phyloP scores from a whole-genome alignment of 495 filamentous ascomycete species.

The Astrothelium subdiscretum region DNA sequence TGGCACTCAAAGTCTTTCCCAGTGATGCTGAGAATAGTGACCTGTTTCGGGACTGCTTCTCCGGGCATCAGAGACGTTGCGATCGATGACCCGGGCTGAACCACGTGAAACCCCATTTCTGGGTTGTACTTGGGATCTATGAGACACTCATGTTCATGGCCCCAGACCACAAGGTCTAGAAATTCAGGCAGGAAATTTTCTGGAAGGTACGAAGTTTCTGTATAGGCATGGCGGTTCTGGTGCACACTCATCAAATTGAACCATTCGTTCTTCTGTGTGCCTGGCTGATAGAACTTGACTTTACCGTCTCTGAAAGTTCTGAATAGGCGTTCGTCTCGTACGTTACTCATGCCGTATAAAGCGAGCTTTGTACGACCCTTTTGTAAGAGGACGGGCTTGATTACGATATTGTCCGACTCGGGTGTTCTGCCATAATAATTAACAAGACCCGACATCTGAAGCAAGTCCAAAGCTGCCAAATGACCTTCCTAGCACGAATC shows the following conservation, averaged over 20 bases:
- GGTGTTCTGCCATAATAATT: slow-evolving; percentile 94
- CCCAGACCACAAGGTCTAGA: slow-evolving; percentile 87
- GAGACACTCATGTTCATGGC: slow-evolving; percentile 93
- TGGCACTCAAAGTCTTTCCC: slow-evolving; percentile 75
- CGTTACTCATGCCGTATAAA: slow-evolving; percentile 91
- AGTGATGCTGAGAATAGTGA: slow-evolving; percentile 71
- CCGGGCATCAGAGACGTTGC: slow-evolving; percentile 85
- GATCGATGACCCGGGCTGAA: slow-evolving; percentile 94
- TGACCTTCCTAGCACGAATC: slow-evolving; percentile 53
- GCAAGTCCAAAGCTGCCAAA: slow-evolving; percentile 76
- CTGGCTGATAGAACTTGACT: slow-evolving; percentile 84
- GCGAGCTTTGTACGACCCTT: slow-evolving; percentile 92
- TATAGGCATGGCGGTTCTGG: slow-evolving; percentile 91
- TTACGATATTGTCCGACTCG: slow-evolving; percentile 79
- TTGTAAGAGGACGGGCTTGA: slow-evolving; percentile 85
- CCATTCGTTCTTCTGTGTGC: slow-evolving; percentile 77
- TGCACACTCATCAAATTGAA: slow-evolving; percentile 95
- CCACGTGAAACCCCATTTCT: slow-evolving; percentile 84
- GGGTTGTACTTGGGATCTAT: slow-evolving; percentile 74
- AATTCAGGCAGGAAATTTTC: slow-evolving; percentile 92
- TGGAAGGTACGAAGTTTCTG: slow-evolving; percentile 78
- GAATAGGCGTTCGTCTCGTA: slow-evolving; percentile 87
- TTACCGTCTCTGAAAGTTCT: slow-evolving; percentile 87
- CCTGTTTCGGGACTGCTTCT: slow-evolving; percentile 85
- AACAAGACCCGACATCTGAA: slow-evolving; percentile 80